Percentiles rank a stretch among this genome's conserved stretches.
These are phyloP conservation scores for Hypoxylon cercidicola DNA, from an alignment of 495 filamentous ascomycete species.

Conservation along the genomic window DNA sequence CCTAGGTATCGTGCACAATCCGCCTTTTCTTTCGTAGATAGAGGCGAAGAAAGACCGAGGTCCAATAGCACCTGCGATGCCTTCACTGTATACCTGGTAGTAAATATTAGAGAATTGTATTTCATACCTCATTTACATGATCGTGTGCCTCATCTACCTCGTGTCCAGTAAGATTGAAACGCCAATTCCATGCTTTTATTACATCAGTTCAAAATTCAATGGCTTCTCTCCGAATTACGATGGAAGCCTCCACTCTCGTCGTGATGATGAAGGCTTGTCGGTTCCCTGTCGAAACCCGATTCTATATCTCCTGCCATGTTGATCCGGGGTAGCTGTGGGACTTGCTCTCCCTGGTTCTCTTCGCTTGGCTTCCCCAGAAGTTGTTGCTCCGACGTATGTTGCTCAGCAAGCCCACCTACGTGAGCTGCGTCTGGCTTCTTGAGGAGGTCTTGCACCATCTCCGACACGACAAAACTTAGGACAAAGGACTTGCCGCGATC, in stretches of 20 bases:
- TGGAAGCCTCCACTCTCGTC: background rate
- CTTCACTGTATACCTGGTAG: too few species aligned
- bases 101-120: too few species aligned
- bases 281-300: background rate
- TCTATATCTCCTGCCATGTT: background rate
- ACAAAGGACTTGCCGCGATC: background rate
- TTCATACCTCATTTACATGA: too few species aligned
- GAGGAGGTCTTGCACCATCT: conserved; percentile 3
- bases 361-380: background rate
- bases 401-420: background rate
- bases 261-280: background rate
- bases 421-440: conserved; percentile 6
- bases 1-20: too few species aligned
- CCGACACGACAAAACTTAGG: conserved; percentile 3
- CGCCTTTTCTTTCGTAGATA: too few species aligned
- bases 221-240: background rate
- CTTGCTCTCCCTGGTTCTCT: background rate
- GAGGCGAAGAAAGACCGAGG: too few species aligned
- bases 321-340: background rate
- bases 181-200: too few species aligned
- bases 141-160: too few species aligned
- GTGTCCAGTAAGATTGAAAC: too few species aligned
- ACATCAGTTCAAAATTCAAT: too few species aligned
- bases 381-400: background rate
- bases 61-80: too few species aligned